phyloP scores from a whole-genome alignment of 306 rosid species.

The Sechiopsis laciniata region DNA sequence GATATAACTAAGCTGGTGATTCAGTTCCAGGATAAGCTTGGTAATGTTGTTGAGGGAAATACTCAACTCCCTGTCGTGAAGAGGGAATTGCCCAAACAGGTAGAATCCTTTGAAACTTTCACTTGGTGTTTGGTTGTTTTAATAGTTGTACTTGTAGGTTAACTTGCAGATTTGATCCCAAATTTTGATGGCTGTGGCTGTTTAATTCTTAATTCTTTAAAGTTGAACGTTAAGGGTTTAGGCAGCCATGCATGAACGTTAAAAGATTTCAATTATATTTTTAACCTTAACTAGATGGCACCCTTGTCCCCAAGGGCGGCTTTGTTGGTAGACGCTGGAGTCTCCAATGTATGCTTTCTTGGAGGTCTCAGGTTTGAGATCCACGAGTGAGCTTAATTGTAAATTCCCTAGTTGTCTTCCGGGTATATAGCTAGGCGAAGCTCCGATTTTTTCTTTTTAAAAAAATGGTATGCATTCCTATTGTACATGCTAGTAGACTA shows the following conservation, averaged over 20 bases:
- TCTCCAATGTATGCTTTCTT: too few relatives aligned
- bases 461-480: not conserved
- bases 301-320: too few relatives aligned
- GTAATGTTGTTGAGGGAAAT: conserved; percentile 85
- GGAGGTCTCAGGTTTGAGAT: too few relatives aligned
- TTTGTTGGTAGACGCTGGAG: too few relatives aligned
- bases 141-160: not conserved
- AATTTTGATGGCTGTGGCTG: not conserved
- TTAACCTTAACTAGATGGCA: not conserved
- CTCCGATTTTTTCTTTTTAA: too few relatives aligned
- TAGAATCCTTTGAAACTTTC: conserved; percentile 22
- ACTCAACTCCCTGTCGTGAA: conserved; percentile 64
- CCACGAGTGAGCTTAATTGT: too few relatives aligned
- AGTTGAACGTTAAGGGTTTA: not conserved
- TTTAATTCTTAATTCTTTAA: not conserved
- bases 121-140: conserved; percentile 7
- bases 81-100: conserved; percentile 89
- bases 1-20: conserved; percentile 74
- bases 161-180: not conserved
- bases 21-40: conserved; percentile 90
- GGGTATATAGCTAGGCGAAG: too few relatives aligned
- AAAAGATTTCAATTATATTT: not conserved
- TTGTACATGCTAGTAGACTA: not conserved
- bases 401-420: too few relatives aligned
- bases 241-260: too few relatives aligned